Conservation (phyloP, 2,329 filamentous ascomycete genomes). For the Cadophora gregata region DNA sequence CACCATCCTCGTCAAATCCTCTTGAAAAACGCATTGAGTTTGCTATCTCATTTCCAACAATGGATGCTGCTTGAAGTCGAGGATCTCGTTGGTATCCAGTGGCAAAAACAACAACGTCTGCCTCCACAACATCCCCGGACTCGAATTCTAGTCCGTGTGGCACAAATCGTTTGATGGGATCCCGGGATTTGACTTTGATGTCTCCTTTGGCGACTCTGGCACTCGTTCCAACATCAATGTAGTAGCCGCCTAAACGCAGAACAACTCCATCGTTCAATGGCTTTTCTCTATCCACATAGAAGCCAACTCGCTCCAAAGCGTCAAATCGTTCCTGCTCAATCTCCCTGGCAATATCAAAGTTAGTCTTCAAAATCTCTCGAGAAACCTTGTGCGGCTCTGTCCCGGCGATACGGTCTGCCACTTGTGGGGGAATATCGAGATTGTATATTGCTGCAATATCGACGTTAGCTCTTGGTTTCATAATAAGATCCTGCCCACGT, state of each 20-base stretch:
- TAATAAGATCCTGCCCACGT: neutral
- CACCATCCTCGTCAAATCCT: constrained; percentile 54
- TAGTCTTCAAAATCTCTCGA: constrained; percentile 12
- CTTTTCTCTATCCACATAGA: constrained; percentile 61
- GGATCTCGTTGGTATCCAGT: constrained; percentile 57
- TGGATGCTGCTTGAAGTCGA: constrained; percentile 53
- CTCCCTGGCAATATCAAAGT: neutral
- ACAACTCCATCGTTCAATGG: constrained; percentile 60
- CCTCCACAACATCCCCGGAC: constrained; percentile 53
- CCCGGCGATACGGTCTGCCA: constrained; percentile 12
- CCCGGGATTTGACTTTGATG: constrained; percentile 56
- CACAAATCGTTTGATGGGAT: constrained; percentile 51
- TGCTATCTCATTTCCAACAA: constrained; percentile 56
- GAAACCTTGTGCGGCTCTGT: constrained; percentile 17
- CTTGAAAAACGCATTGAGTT: constrained; percentile 53
- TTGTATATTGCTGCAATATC: constrained; percentile 19
- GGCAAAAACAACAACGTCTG: constrained; percentile 57
- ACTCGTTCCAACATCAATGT: constrained; percentile 60
- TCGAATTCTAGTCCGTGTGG: constrained; percentile 46
- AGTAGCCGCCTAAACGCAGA: constrained; percentile 63
- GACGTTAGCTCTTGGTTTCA: neutral
- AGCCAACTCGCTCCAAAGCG: constrained; percentile 51
- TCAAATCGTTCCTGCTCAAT: constrained; percentile 18
- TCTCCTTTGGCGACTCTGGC: constrained; percentile 57
- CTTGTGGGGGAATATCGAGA: constrained; percentile 8